Evolutionary conservation across 495 filamentous ascomycete genomes (phyloP).

Genomic region (Aspergillus bertholletiae): DNA sequence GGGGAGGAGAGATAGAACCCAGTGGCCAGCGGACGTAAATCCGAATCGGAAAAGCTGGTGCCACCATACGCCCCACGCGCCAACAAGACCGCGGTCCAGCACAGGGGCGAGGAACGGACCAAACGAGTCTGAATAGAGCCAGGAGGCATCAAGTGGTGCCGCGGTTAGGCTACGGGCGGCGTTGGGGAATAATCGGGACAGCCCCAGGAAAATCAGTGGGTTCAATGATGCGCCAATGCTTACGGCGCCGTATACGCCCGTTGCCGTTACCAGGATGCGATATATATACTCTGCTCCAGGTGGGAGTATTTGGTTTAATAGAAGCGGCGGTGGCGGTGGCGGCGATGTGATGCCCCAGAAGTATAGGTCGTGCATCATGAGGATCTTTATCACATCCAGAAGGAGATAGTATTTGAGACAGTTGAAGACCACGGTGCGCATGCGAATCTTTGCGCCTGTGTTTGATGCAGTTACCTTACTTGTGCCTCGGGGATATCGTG

Average conservation of each 20-base stretch:
- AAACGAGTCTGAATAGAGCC: constrained; percentile 62
- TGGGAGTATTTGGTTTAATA: constrained; percentile 29
- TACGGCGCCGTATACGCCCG: constrained; percentile 52
- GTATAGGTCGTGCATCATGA: constrained; percentile 72
- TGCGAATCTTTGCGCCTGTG: constrained; percentile 36
- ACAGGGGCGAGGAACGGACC: constrained; percentile 54
- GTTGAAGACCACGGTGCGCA: constrained; percentile 41
- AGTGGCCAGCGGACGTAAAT: constrained; percentile 57
- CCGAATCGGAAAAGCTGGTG: constrained; percentile 79
- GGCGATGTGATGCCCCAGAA: constrained; percentile 48
- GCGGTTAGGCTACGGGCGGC: constrained; percentile 31
- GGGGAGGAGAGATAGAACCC: constrained; percentile 41
- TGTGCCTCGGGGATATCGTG: background rate
- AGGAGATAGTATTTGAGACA: constrained; percentile 56
- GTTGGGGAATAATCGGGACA: constrained; percentile 46
- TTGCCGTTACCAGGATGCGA: constrained; percentile 45
- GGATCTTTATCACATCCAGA: constrained; percentile 62
- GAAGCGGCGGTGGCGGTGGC: constrained; percentile 41
- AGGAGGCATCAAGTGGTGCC: constrained; percentile 52
- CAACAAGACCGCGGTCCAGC: constrained; percentile 63
- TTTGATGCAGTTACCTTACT: constrained; percentile 6
- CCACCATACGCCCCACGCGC: constrained; percentile 84
- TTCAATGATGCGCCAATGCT: constrained; percentile 51
- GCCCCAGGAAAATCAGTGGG: constrained; percentile 52
- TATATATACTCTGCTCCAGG: constrained; percentile 41